Evolutionary conservation across 192 early-diverging fungal genomes (phyloP), one percentile per base, ranked within the genome.

Genomic region (Umbelopsis sp.): DNA sequence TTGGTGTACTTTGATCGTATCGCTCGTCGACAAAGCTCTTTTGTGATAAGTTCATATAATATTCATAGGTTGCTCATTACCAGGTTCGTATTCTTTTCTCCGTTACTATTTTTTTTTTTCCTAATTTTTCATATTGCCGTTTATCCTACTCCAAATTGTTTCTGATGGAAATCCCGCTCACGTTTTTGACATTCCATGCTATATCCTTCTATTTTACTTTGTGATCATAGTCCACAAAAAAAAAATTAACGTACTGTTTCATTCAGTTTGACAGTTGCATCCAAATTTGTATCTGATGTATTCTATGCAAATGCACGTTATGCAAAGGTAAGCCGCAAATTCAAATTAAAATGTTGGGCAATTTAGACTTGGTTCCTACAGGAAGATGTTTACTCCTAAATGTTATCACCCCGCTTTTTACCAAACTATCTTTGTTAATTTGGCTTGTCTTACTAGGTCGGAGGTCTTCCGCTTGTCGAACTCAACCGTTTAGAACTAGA

Each of bases 1-100:
- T 81, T 93, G n/a, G 87, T 93, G 5, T 93, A 92, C 74, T 83
- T 93, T 75, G 87, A 93, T 65, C 86, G 89, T 24, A 85, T 92
- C 41, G 81, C 83, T 72, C 24, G 71, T 45, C 34, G 74, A 83
- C 84, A 84, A 31, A 80, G 80, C 31, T 85, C 85, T 9, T 71
- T 91, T 32, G 84, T 86, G 11, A 78, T 88, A 14, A 89, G 85
- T 68, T 88, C 90, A 10, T 87, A 81, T 65, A 92, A 89, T 66
- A 86, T 91, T 45, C 92, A 93, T 70, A 84, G 91, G 14, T 73
- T 93, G 59, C 71, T 90, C 0, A 89, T 93, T 43, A 86, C 90
- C 12, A 74, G 73, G 73, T 74, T 21, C 24, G 65, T 34, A 2
- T 25, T 17, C 14, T 21, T 22, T 44, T 21, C n/a, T 6, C 4